Percentiles rank a stretch among this genome's conserved stretches.
These are phyloP conservation scores for Orbilia quercus DNA, from an alignment of 2,329 filamentous ascomycete genomes.

Conservation along the genomic window DNA sequence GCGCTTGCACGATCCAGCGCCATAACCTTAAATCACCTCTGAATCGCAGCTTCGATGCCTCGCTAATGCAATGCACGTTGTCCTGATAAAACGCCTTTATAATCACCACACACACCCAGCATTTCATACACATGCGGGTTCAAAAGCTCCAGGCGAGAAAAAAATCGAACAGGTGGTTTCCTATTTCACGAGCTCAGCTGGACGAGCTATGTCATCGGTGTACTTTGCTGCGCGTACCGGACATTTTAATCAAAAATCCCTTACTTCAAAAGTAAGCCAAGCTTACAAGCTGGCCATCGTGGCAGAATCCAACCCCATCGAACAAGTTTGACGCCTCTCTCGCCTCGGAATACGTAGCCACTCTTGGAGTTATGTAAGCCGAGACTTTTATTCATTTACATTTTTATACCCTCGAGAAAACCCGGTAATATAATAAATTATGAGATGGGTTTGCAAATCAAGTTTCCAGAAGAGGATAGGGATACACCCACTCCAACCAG, in stretches of 20 bases:
- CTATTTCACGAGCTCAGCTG: too few relatives aligned
- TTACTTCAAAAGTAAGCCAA: background rate
- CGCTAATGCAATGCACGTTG: conserved; percentile 41
- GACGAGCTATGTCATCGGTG: background rate
- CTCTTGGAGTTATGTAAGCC: background rate
- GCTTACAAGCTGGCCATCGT: background rate
- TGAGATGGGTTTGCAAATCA: background rate
- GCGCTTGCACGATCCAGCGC: conserved; percentile 10
- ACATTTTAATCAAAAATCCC: background rate
- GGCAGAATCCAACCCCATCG: background rate
- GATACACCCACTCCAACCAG: background rate
- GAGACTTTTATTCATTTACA: too few relatives aligned
- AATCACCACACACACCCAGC: too few relatives aligned
- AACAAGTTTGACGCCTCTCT: background rate
- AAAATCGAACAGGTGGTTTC: too few relatives aligned
- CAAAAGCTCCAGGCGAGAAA: too few relatives aligned
- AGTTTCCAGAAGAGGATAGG: background rate
- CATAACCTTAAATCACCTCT: conserved; percentile 21
- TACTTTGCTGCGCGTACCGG: background rate
- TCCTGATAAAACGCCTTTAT: too few relatives aligned
- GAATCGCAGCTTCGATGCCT: conserved; percentile 16
- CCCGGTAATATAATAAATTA: too few relatives aligned
- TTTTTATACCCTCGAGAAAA: too few relatives aligned
- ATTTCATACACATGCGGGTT: too few relatives aligned
- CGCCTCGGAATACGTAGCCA: background rate